Base-by-base conservation (phyloP, 106 monocot genomes). In the Alisma plantagoaquatica region DNA sequence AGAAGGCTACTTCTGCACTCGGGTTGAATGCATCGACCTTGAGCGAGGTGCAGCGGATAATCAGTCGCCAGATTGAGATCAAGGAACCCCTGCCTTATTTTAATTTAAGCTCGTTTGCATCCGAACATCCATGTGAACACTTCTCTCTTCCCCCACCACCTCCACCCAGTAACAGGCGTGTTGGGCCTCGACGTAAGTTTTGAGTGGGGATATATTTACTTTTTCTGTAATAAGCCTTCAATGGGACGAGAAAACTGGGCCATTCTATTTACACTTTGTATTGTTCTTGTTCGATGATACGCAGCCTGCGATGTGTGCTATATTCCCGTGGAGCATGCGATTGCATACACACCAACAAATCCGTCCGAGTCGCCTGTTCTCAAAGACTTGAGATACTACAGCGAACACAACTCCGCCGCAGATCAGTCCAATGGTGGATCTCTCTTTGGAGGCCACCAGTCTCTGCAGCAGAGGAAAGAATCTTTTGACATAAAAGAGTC, bases 221-320 rank as follows among this genome's bases (percentile, higher is more conserved):
- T n/a, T n/a, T n/a, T n/a, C n/a, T n/a, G n/a, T n/a, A n/a, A n/a
- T n/a, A n/a, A n/a, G n/a, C n/a, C n/a, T n/a, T 8, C 18, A 9
- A 38, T 53, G 12, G 26, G 9, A 9, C 8, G 41, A 18, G 2
- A 29, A 41, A 23, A 18, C 57, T 24, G 41, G 44, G 2, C 10
- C n/a, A 9, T 41, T n/a, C 18, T 31, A 22, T 5, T 2, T 18
- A 18, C 31, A 41, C 8, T 30, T 32, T 45, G 22, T 41, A 15
- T 15, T 61, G n/a, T 15, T 41, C 14, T n/a, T 67, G 41, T 21
- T 51, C 51, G 33, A 33, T 41, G 17, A 41, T n/a, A 35, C 56
- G 66, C 27, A 96, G 94, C 88, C 48, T 96, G 94, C 19, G 70
- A 63, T 45, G 94, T 96, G 19, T 96, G 94, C 56, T 96, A 88